Evolutionary conservation across 306 rosid species (phyloP), one percentile per base, ranked within the genome.

Genomic region (Corylus avellana): DNA sequence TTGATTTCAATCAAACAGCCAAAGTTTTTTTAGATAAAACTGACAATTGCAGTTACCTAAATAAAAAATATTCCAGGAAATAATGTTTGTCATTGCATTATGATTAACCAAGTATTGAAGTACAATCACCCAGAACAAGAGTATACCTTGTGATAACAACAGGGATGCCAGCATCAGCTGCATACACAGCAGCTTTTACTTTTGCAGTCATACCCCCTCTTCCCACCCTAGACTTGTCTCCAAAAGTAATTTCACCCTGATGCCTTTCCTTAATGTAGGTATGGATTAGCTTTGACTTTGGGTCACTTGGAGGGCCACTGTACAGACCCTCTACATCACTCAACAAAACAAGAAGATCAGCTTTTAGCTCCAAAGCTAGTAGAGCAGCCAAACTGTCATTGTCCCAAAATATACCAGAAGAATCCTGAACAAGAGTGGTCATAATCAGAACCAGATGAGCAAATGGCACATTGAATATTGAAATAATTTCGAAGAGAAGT

Each of bases 131-230:
- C 29, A 46, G 39, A 67, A 63, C 63, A 32, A 72, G 51, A 81
- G 46, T 25, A 72, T 78, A 93, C 99, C 99, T 95, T 62, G 99
- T 90, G 82, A 95, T 91, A 88, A 95, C 77, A 82, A 95, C 99
- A 78, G 99, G 98, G 80, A 90, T 88, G 81, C 98, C 99, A 54
- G 98, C 99, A 80, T 88, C 82, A 70, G 98, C 94, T 56, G 96
- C 99, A 86, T 90, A 88, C 63, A 86, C 82, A 72, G 99, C 94
- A 82, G 99, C 99, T 88, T 88, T 93, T 50, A 95, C 99, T 88
- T 95, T 95, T 54, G 99, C 98, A 42, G 99, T 95, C 99, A 93
- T 95, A 79, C 99, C 99, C 16, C 99, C 99, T 86, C 98, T 91
- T 89, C 99, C 99, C 73, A 95, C 92, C 86, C 98, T 90, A 70